Evolutionary conservation across 345 rosid species (phyloP), one percentile per base, ranked within the genome.

Genomic region (Leavenworthia alabamica): DNA sequence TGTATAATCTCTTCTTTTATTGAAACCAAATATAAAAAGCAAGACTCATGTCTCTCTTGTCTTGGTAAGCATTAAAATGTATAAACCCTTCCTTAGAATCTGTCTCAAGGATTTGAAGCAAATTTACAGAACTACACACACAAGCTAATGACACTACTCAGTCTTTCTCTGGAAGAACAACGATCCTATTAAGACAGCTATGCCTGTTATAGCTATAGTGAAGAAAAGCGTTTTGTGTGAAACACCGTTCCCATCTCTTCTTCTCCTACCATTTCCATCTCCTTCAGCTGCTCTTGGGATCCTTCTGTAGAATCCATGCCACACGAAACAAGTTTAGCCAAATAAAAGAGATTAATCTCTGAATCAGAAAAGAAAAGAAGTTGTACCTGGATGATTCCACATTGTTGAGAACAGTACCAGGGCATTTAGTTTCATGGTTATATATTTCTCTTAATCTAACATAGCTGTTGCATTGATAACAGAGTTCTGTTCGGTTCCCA

Each of bases 401-500:
- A 60, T 41, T 64, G 74, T 64, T 79, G 62, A 81, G 86, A 33
- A 82, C 56, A 43, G 78, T 49, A 40, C 91, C 96, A 52, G 81
- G 79, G 73, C 97, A 93, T 48, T 73, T 75, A 71, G 49, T 69
- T 43, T 89, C 94, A 55, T 93, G 99, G 79, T 72, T 79, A 62
- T 68, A 81, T 67, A 81, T 83, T 79, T 93, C 97, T 71, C 94
- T 74, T 55, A 89, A 71, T 77, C 97, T 78, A 42, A 93, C 86
- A 67, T 93, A 93, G 67, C 68, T 82, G 82, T 82, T 77, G 71
- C 97, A 93, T 68, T 81, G 77, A 68, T 79, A 83, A 73, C 96
- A 85, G 43, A 89, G 96, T 74, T 93, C 96, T 11, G 99, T 93
- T 27, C 99, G 79, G 77, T 87, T 89, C 55, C 99, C 99, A 68